These are phyloP conservation scores for Dipteronia dyeriana DNA, from an alignment of 345 rosid species.

Conservation along the genomic window DNA sequence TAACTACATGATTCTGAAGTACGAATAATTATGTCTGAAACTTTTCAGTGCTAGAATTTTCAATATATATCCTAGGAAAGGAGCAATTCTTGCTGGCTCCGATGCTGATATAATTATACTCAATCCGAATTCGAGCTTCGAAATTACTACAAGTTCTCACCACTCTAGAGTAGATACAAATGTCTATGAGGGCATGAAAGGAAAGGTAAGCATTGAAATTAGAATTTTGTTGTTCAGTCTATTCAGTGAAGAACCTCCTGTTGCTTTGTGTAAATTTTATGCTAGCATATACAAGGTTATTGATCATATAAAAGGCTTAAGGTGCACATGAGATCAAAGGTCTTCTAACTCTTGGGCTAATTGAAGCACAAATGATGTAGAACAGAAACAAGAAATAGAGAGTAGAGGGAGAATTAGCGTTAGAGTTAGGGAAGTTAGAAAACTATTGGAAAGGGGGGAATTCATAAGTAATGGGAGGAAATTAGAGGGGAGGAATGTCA, in stretches of 20 bases:
- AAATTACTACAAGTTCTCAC: slow-evolving; percentile 70
- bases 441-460: background rate
- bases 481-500: background rate
- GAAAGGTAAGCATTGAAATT: slow-evolving; percentile 55
- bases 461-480: background rate
- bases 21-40: background rate
- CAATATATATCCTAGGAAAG: slow-evolving; percentile 91
- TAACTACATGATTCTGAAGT: background rate
- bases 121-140: slow-evolving; percentile 82
- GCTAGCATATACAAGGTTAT: background rate
- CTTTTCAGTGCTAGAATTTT: slow-evolving; percentile 81
- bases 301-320: background rate
- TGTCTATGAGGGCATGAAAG: slow-evolving; percentile 75
- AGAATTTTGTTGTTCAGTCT: background rate
- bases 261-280: slow-evolving; percentile 8
- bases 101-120: slow-evolving; percentile 95
- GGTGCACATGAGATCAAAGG: background rate
- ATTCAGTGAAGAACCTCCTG: background rate
- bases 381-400: background rate
- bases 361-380: background rate
- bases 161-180: slow-evolving; percentile 90
- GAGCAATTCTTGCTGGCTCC: slow-evolving; percentile 89
- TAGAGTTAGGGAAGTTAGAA: background rate
- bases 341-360: background rate
- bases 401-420: background rate